These are phyloP conservation scores for Piloderma croceum DNA, from an alignment of 768 basidiomycete genomes.

Conservation along the genomic window DNA sequence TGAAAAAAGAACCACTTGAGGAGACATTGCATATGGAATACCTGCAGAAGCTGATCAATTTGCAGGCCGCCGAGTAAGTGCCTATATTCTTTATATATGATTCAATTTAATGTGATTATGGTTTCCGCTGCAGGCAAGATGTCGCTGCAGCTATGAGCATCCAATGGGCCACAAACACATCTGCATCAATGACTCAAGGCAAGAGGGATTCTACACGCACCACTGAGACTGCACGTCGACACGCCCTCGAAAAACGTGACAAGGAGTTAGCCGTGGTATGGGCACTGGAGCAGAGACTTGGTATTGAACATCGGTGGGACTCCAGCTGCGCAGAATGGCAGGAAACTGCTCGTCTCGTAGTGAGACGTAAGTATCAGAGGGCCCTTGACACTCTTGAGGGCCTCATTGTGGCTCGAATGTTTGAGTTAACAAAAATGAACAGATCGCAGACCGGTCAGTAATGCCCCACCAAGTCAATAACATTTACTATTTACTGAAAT, in stretches of 20 bases:
- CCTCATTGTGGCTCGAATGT: slow-evolving; percentile 5
- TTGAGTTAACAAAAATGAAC: slow-evolving; percentile 10
- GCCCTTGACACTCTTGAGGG: slow-evolving; percentile 4
- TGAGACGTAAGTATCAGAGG: slow-evolving; percentile 2
- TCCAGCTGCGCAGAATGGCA: slow-evolving; percentile 13
- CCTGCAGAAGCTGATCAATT: slow-evolving; percentile 9
- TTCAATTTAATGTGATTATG: no score
- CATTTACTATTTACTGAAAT: not conserved
- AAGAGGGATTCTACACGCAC: not conserved
- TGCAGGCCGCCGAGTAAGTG: not conserved
- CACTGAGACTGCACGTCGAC: slow-evolving; percentile 3
- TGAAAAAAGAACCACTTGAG: slow-evolving; percentile 10
- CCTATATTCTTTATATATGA: no score
- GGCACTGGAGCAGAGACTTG: slow-evolving; percentile 4
- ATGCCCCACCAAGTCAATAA: not conserved
- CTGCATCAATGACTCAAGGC: not conserved
- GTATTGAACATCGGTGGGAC: slow-evolving; percentile 7
- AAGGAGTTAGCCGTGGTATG: slow-evolving; percentile 1
- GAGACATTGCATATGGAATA: slow-evolving; percentile 17
- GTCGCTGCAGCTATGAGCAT: no score
- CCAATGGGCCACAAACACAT: no score
- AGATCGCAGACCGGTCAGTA: slow-evolving; percentile 10
- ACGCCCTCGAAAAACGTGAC: slow-evolving; percentile 6
- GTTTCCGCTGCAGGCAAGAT: no score
- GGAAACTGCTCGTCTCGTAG: slow-evolving; percentile 4